Conservation (phyloP, 768 basidiomycete species). For the Lactarius trivialis region DNA sequence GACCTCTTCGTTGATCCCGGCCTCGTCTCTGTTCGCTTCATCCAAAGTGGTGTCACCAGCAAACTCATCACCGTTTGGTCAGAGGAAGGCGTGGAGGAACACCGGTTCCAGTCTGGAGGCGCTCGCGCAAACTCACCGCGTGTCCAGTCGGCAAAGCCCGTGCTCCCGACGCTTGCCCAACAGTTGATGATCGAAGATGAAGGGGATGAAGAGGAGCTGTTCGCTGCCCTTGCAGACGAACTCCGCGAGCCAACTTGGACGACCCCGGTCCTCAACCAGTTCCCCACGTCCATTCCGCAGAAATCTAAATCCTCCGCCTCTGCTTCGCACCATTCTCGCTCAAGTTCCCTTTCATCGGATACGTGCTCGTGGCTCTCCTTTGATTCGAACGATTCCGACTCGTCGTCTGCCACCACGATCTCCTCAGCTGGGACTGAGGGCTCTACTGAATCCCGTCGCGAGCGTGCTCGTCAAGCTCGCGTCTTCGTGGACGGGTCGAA, state of each 20-base stretch:
- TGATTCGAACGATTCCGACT: conserved; percentile 41
- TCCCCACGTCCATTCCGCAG: conserved; percentile 39
- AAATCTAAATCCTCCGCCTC: conserved; percentile 53
- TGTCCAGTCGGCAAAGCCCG: conserved; percentile 25
- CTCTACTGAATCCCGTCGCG: conserved; percentile 56
- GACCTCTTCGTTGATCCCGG: conserved; percentile 81
- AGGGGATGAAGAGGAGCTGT: conserved; percentile 67
- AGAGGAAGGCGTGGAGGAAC: conserved; percentile 38
- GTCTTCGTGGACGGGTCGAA: conserved; percentile 71
- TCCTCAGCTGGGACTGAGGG: conserved; percentile 34
- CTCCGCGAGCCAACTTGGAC: conserved; percentile 62
- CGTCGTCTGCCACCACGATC: conserved; percentile 36
- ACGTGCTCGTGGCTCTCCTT: conserved; percentile 70
- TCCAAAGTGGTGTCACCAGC: conserved; percentile 33
- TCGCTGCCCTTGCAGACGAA: conserved; percentile 68
- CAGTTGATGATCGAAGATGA: conserved; percentile 65
- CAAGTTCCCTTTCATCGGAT: conserved; percentile 59
- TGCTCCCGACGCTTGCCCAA: conserved; percentile 51
- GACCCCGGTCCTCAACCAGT: conserved; percentile 55
- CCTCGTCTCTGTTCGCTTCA: conserved; percentile 61
- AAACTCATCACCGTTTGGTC: conserved; percentile 64
- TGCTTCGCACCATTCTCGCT: conserved; percentile 45
- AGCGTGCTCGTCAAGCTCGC: conserved; percentile 58
- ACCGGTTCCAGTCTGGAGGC: conserved; percentile 15
- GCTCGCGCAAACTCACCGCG: conserved; percentile 17